Conservation (phyloP, 2,329 filamentous ascomycete genomes). For the Fusarium sp. region DNA sequence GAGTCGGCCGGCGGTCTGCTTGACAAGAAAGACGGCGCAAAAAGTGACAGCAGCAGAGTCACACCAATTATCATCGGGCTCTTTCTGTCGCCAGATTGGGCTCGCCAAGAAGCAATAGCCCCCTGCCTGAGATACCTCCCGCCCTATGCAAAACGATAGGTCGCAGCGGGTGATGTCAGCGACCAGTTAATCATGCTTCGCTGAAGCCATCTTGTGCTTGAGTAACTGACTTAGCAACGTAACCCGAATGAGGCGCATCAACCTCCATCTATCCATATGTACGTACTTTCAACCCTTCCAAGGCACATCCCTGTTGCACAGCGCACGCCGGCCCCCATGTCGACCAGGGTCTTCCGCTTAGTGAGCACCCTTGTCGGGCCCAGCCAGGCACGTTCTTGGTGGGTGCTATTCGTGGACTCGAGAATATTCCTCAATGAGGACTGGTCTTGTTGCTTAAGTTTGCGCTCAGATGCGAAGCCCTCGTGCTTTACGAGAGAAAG, state of each 20-base stretch:
- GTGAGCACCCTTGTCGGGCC: slow-evolving; percentile 28
- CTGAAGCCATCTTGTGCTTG: slow-evolving; percentile 17
- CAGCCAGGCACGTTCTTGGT: slow-evolving; percentile 22
- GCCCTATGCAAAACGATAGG: background rate
- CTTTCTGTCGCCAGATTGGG: slow-evolving; percentile 5
- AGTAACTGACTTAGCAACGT: too few relatives aligned
- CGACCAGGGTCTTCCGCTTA: slow-evolving; percentile 36
- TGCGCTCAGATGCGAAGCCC: slow-evolving; percentile 3
- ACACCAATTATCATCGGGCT: slow-evolving; percentile 28
- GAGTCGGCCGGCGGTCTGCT: slow-evolving; percentile 13
- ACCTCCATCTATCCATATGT: background rate
- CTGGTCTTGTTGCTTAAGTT: slow-evolving; percentile 9
- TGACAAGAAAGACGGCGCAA: slow-evolving; percentile 14
- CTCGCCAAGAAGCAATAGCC: slow-evolving; percentile 19
- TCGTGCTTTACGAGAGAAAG: background rate
- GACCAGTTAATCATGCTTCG: slow-evolving; percentile 28
- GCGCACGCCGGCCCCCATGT: slow-evolving; percentile 35
- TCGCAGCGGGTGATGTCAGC: slow-evolving; percentile 42
- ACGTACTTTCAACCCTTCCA: slow-evolving; percentile 20
- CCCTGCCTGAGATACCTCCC: slow-evolving; percentile 8
- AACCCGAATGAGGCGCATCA: slow-evolving; percentile 31
- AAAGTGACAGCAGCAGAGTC: slow-evolving; percentile 14
- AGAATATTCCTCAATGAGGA: slow-evolving; percentile 8
- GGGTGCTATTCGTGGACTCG: slow-evolving; percentile 21
- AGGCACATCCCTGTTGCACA: slow-evolving; percentile 21